Conservation (phyloP, 805 yeast species). For the Komagataella pseudopastoris region DNA sequence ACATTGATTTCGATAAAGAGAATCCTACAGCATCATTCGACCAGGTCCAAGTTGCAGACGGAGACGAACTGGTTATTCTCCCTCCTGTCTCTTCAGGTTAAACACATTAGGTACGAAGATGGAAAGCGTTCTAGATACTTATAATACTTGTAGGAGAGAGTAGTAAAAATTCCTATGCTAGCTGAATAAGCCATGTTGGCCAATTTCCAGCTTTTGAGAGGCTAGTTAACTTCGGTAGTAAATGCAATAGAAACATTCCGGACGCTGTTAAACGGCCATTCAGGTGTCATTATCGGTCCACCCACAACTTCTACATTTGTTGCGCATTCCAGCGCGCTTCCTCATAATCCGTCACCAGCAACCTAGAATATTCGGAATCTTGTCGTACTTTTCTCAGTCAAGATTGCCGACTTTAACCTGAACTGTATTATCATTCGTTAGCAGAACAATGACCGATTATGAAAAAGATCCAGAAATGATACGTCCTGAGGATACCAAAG, state of each 20-base stretch:
- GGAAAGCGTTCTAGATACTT: neutral
- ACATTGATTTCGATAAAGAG: slow-evolving; percentile 9
- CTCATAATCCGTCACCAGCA: neutral
- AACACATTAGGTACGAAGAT: neutral
- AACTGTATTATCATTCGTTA: neutral
- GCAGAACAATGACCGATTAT: neutral
- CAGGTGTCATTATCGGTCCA: neutral
- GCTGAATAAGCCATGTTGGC: neutral
- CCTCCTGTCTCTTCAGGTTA: slow-evolving; percentile 20
- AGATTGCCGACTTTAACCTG: neutral
- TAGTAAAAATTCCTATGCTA: neutral
- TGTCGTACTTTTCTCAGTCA: neutral
- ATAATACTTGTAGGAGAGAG: neutral
- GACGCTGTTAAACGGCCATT: neutral
- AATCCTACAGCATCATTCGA: slow-evolving; percentile 1
- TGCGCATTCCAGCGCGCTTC: neutral
- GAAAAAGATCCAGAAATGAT: slow-evolving; percentile 17
- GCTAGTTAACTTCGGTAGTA: neutral
- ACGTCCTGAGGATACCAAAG: neutral
- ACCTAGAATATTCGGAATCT: neutral
- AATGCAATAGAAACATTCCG: neutral
- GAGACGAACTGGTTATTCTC: slow-evolving; percentile 13
- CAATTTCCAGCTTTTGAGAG: neutral
- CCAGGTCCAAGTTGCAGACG: slow-evolving; percentile 3
- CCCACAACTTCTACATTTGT: neutral